phyloP scores from a whole-genome alignment of 2,329 filamentous ascomycete species.

The Hypomyces rosellus region DNA sequence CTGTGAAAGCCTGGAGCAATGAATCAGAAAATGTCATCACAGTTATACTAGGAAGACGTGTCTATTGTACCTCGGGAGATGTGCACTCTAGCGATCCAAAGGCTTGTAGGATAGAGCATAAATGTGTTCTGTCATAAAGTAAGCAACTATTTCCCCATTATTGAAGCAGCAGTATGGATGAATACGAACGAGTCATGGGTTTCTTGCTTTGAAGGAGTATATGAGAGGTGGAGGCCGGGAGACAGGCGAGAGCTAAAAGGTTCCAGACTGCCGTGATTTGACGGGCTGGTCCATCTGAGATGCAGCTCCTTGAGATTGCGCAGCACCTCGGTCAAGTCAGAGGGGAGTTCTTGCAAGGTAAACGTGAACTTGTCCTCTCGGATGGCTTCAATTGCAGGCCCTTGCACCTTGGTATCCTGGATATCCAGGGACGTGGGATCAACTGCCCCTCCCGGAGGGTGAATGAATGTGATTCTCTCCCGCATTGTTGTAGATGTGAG shows the following conservation, averaged over 20 bases:
- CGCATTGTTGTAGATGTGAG: slow-evolving; percentile 49
- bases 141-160: not conserved
- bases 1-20: slow-evolving; percentile 53
- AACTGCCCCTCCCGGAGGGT: slow-evolving; percentile 56
- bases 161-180: not conserved
- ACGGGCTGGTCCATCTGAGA: slow-evolving; percentile 67
- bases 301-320: slow-evolving; percentile 64
- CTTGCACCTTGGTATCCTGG: slow-evolving; percentile 47
- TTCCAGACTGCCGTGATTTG: slow-evolving; percentile 50
- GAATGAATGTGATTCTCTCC: slow-evolving; percentile 73
- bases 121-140: slow-evolving; percentile 30
- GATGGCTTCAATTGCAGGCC: slow-evolving; percentile 54
- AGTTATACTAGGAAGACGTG: not conserved
- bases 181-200: slow-evolving; percentile 6
- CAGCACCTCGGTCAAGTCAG: slow-evolving; percentile 57
- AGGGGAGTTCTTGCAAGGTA: slow-evolving; percentile 64
- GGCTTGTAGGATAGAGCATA: slow-evolving; percentile 55
- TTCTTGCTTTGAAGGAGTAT: slow-evolving; percentile 45
- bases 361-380: slow-evolving; percentile 77
- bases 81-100: slow-evolving; percentile 55
- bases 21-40: slow-evolving; percentile 8
- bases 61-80: slow-evolving; percentile 20
- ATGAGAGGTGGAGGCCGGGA: slow-evolving; percentile 77
- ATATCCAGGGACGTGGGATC: slow-evolving; percentile 59
- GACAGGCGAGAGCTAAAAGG: slow-evolving; percentile 71